Percentiles rank a stretch among this genome's conserved stretches.
phyloP scores from a whole-genome alignment of 495 filamentous ascomycete genomes.

The Daldinia concentrica region DNA sequence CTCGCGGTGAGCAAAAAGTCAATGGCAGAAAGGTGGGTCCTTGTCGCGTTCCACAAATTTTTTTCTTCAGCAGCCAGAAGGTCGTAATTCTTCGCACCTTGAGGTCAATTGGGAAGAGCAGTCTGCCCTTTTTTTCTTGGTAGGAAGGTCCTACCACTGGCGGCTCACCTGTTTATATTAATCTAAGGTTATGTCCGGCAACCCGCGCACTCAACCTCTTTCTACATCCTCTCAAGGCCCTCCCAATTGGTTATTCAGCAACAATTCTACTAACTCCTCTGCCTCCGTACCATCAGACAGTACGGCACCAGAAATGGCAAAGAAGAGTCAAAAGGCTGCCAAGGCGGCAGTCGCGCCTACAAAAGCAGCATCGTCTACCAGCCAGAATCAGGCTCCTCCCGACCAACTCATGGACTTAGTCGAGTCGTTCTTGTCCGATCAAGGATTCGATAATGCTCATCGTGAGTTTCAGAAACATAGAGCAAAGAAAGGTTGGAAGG shows the following conservation, averaged over 20 bases:
- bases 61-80: constrained; percentile 17
- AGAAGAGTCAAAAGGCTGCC: constrained; percentile 41
- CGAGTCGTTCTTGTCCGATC: constrained; percentile 70
- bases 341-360: constrained; percentile 29
- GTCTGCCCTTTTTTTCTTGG: constrained; percentile 5
- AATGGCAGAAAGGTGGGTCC: constrained; percentile 30
- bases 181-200: constrained; percentile 42
- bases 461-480: constrained; percentile 68
- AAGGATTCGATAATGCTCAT: constrained; percentile 68
- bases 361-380: constrained; percentile 15
- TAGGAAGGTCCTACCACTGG: neutral
- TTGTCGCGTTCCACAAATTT: constrained; percentile 36
- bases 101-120: neutral
- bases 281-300: constrained; percentile 10
- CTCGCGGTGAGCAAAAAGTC: constrained; percentile 22
- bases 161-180: constrained; percentile 4
- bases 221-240: constrained; percentile 34
- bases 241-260: constrained; percentile 60
- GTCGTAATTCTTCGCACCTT: constrained; percentile 1
- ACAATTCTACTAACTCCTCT: constrained; percentile 46
- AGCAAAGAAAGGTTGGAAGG: constrained; percentile 56
- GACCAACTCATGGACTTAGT: constrained; percentile 71
- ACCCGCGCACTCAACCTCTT: constrained; percentile 7
- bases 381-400: constrained; percentile 54
- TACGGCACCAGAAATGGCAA: constrained; percentile 41